Evolutionary conservation across 2,329 filamentous ascomycete species (phyloP).

Genomic region (Cladosporium sp.): DNA sequence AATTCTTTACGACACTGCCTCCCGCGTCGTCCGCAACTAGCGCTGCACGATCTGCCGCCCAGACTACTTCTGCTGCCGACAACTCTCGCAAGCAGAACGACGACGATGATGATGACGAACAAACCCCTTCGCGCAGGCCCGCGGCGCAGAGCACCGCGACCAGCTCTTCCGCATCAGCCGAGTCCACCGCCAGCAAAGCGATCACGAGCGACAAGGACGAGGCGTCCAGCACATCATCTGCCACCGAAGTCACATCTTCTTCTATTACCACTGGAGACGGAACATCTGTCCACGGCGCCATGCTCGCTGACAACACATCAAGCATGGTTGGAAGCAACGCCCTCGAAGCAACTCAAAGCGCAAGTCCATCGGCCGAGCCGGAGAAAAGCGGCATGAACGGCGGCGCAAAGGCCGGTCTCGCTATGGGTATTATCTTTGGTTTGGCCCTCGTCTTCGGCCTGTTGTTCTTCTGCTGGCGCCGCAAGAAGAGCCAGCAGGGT

Average conservation of each 20-base stretch:
- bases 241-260: conserved; percentile 6
- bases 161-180: conserved; percentile 7
- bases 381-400: conserved; percentile 37
- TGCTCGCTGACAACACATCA: conserved; percentile 4
- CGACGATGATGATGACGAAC: conserved; percentile 5
- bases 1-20: conserved; percentile 27
- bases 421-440: conserved; percentile 70
- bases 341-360: conserved; percentile 2
- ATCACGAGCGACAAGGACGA: neutral
- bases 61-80: conserved; percentile 14
- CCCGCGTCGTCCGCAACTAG: conserved; percentile 15
- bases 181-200: conserved; percentile 2
- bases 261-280: conserved; percentile 19
- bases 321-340: conserved; percentile 14
- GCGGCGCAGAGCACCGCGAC: conserved; percentile 11
- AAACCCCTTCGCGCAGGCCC: conserved; percentile 15
- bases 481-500: conserved; percentile 59
- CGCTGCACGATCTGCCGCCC: conserved; percentile 12
- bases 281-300: neutral
- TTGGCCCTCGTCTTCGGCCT: conserved; percentile 63
- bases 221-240: neutral
- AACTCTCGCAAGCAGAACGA: conserved; percentile 9
- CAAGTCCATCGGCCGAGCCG: neutral
- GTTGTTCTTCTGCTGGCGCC: conserved; percentile 66
- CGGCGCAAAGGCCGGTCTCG: conserved; percentile 70